Base-by-base conservation (phyloP, 75 land plant genomes). In the Sequoia sempervirens region DNA sequence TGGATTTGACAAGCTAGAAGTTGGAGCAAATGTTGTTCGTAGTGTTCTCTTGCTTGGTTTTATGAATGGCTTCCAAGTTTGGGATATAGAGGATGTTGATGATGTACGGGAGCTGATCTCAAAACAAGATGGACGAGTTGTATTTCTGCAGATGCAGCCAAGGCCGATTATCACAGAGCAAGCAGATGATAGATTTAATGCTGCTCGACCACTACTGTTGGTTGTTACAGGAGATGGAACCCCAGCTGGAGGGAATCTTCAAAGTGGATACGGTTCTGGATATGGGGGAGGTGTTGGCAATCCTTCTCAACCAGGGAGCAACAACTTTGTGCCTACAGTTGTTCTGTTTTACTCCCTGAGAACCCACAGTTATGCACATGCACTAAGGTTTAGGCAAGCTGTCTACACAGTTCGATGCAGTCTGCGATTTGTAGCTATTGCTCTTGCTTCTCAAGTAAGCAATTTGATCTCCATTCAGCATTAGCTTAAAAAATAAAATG, bases 11-110 rank as follows among this genome's bases (percentile, higher is more conserved):
- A 97, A 88, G 83, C 80, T 97, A 86, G 98, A 97, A 82, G 81
- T 85, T 69, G 91, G 86, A n/a, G 88, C 85, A 66, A 88, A 82
- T 28, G 80, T 85, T 61, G 66, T 83, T 80, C 92, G 91, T 0
- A 87, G 84, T 69, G 93, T 94, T 83, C 90, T 97, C 14, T 79
- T 97, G 84, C 89, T 97, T 64, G 92, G 93, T 12, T 95, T 92
- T 81, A 75, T 86, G 20, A 91, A 91, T 85, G 99, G 99, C 28
- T 97, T 97, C 84, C 96, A 97, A 88, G 93, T 97, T 36, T 97
- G 96, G 94, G 98, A 97, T 84, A 92, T 97, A 79, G 95, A 97
- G 84, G 92, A 94, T 20, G 94, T 93, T 40, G 86, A 91, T 83
- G 89, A 95, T 86, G 95, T 97, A 17, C 89, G 86, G 30, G 92